Percentiles rank a stretch among this genome's conserved stretches.
phyloP scores from a whole-genome alignment of 768 basidiomycete genomes.

The Tricholoma bakamatsutake region DNA sequence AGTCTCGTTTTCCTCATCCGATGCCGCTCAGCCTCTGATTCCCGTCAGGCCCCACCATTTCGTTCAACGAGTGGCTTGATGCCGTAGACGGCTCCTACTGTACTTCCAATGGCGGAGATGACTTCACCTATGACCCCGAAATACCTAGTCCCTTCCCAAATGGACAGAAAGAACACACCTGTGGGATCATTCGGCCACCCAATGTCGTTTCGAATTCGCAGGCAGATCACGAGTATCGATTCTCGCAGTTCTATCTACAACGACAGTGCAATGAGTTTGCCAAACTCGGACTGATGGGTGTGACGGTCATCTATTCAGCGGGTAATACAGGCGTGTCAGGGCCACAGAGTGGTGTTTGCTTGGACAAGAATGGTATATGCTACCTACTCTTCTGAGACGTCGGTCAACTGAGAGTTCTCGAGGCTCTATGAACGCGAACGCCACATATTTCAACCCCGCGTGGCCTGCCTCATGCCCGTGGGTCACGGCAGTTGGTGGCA shows the following conservation, averaged over 20 bases:
- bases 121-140: conserved; percentile 25
- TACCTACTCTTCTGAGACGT: not conserved
- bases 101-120: conserved; percentile 28
- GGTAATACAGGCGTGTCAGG: conserved; percentile 39
- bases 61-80: conserved; percentile 32
- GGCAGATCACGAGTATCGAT: conserved; percentile 29
- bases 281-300: conserved; percentile 45
- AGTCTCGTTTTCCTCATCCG: not conserved
- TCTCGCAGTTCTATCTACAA: conserved; percentile 27
- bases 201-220: conserved; percentile 40
- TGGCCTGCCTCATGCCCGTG: conserved; percentile 42
- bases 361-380: conserved; percentile 31
- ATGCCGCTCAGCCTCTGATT: not conserved
- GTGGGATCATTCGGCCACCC: conserved; percentile 32
- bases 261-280: conserved; percentile 45
- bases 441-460: conserved; percentile 37
- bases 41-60: conserved; percentile 13
- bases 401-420: not conserved
- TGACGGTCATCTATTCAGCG: conserved; percentile 36
- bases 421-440: conserved; percentile 29
- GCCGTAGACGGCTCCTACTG: conserved; percentile 31
- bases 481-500: conserved; percentile 41
- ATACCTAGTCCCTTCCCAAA: conserved; percentile 26
- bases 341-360: conserved; percentile 23
- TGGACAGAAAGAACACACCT: conserved; percentile 26